These are phyloP conservation scores for Thielaviopsis ethacetica DNA, from an alignment of 2,329 filamentous ascomycete genomes.

Conservation along the genomic window DNA sequence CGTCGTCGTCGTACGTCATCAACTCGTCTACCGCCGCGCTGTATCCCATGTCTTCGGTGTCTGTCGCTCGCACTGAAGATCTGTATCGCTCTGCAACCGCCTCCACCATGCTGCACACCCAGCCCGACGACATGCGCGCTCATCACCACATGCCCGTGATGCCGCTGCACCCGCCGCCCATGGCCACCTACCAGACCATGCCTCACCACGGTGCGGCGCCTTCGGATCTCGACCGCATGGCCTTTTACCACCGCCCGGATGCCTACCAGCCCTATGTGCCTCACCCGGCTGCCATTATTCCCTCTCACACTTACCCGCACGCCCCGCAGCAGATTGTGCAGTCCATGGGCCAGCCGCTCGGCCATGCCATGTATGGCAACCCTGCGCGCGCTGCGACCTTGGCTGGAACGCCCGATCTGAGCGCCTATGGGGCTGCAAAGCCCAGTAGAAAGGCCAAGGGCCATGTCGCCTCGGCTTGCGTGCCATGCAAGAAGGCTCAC, in stretches of 20 bases:
- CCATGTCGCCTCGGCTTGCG: conserved; percentile 70
- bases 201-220: not conserved
- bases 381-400: conserved; percentile 2
- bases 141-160: conserved; percentile 6
- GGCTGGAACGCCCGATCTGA: conserved; percentile 22
- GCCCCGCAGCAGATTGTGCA: conserved; percentile 15
- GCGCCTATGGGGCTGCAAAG: conserved; percentile 38
- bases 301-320: conserved; percentile 5
- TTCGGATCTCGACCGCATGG: conserved; percentile 20
- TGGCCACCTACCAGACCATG: conserved; percentile 6
- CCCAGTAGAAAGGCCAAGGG: conserved; percentile 55
- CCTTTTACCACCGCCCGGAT: conserved; percentile 25
- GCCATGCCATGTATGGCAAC: conserved; percentile 8
- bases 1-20: not conserved
- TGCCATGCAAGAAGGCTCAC: conserved; percentile 75
- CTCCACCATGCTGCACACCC: conserved; percentile 18
- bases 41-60: conserved; percentile 1
- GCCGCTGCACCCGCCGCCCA: conserved; percentile 4
- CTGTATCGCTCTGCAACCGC: conserved; percentile 14
- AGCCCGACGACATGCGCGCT: conserved; percentile 19
- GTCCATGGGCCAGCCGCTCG: conserved; percentile 17
- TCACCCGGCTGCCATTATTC: conserved; percentile 7
- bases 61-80: conserved; percentile 2
- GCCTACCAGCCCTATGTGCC: conserved; percentile 14
- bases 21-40: not conserved